Evolutionary conservation across 495 filamentous ascomycete genomes (phyloP).

Genomic region (Entonaema liquescens): DNA sequence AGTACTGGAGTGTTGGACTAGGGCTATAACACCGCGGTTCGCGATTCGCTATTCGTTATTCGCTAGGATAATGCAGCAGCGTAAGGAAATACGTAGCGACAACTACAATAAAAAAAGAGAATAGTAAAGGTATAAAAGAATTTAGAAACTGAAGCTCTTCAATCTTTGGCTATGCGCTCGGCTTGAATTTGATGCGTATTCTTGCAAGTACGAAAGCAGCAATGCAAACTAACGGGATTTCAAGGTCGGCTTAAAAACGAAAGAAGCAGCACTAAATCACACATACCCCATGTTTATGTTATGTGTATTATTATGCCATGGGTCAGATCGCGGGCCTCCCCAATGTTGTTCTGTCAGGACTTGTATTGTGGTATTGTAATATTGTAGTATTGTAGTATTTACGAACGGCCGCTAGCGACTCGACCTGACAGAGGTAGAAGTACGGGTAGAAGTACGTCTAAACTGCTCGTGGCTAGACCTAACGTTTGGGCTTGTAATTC

Average conservation of each 20-base stretch:
- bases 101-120: not conserved
- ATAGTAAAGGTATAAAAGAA: conserved; percentile 8
- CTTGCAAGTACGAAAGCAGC: conserved; percentile 13
- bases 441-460: not conserved
- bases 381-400: too few species aligned
- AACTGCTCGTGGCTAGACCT: not conserved
- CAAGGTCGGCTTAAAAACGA: conserved; percentile 10
- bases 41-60: not conserved
- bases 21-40: too few species aligned
- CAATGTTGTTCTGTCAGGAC: conserved; percentile 19
- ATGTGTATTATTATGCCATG: conserved; percentile 22
- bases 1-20: too few species aligned
- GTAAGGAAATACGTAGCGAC: not conserved
- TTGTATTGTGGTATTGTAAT: too few species aligned
- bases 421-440: conserved; percentile 16
- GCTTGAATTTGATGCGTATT: conserved; percentile 11
- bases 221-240: conserved; percentile 4
- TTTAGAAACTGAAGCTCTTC: conserved; percentile 4
- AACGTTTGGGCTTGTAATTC: not conserved
- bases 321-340: conserved; percentile 24
- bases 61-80: not conserved
- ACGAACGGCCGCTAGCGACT: conserved; percentile 12
- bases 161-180: conserved; percentile 12
- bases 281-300: conserved; percentile 26
- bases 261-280: conserved; percentile 5